These are phyloP conservation scores for Malassezia sp. DNA, from an alignment of 1,284 basidiomycete species.

Conservation along the genomic window DNA sequence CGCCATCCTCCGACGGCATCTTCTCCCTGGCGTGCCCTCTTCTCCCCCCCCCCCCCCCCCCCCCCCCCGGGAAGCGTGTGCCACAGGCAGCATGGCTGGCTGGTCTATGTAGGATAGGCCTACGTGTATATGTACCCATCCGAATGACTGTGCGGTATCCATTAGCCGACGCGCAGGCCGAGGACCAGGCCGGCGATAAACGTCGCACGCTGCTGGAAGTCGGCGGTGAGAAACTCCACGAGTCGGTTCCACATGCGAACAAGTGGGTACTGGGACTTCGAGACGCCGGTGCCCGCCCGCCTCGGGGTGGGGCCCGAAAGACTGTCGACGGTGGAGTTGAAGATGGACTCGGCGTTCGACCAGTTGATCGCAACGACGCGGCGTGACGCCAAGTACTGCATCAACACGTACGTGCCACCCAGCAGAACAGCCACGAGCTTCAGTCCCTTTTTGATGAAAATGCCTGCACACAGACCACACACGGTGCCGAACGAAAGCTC, in stretches of 20 bases:
- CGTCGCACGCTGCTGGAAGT: slow-evolving; percentile 66
- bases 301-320: slow-evolving; percentile 51
- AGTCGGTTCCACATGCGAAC: slow-evolving; percentile 60
- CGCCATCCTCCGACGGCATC: too few species aligned
- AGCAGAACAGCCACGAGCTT: slow-evolving; percentile 69
- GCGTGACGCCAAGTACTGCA: slow-evolving; percentile 40
- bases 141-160: slow-evolving; percentile 3
- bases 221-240: slow-evolving; percentile 74
- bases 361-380: slow-evolving; percentile 67
- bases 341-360: slow-evolving; percentile 53
- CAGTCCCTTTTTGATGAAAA: slow-evolving; percentile 87
- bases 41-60: too few species aligned
- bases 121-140: too few species aligned
- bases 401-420: slow-evolving; percentile 50
- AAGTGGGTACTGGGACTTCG: slow-evolving; percentile 16
- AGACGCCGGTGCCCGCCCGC: slow-evolving; percentile 52
- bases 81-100: too few species aligned
- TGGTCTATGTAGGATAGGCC: too few species aligned
- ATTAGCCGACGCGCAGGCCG: slow-evolving; percentile 50
- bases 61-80: too few species aligned
- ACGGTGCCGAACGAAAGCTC: slow-evolving; percentile 78
- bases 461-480: slow-evolving; percentile 69
- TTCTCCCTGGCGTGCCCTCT: too few species aligned
- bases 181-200: slow-evolving; percentile 51
- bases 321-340: slow-evolving; percentile 63